A percentile compares a stretch with the other conserved stretches of the same genome.
Evolutionary conservation across 805 yeast genomes (phyloP).

Genomic region (Starmera quercuum): DNA sequence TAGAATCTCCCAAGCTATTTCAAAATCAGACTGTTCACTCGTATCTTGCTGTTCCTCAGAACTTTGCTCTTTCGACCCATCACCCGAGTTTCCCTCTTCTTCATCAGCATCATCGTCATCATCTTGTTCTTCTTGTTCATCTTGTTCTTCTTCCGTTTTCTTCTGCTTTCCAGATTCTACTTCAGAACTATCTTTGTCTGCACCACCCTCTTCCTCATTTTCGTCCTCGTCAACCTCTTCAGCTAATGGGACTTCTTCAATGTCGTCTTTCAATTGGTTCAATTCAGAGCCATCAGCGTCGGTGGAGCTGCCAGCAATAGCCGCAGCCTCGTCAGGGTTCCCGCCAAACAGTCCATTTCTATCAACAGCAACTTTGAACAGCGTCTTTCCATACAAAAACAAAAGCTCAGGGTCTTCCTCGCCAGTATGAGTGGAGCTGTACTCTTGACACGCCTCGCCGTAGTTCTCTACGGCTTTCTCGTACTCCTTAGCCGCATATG

Average conservation of each 20-base stretch:
- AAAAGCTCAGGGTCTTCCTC: conserved; percentile 69
- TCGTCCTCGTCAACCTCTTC: conserved; percentile 22
- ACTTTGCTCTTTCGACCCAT: conserved; percentile 9
- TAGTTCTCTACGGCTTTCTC: conserved; percentile 64
- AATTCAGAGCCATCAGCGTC: conserved; percentile 20
- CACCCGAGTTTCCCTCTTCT: conserved; percentile 17
- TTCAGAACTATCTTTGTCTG: conserved; percentile 16
- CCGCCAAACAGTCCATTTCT: conserved; percentile 74
- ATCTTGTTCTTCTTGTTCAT: conserved; percentile 11
- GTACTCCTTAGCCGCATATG: conserved; percentile 56
- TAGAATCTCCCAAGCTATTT: conserved; percentile 80
- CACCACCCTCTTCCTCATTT: conserved; percentile 15
- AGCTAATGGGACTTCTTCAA: conserved; percentile 29
- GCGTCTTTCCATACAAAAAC: conserved; percentile 69
- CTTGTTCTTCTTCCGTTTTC: conserved; percentile 22
- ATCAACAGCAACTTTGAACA: conserved; percentile 69
- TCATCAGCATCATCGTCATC: conserved; percentile 17
- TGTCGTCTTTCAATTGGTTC: conserved; percentile 19
- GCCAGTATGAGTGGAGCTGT: conserved; percentile 40
- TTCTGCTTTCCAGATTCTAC: conserved; percentile 15
- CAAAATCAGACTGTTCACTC: conserved; percentile 65
- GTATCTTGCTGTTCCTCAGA: conserved; percentile 22
- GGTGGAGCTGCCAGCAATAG: conserved; percentile 17
- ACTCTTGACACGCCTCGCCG: conserved; percentile 64
- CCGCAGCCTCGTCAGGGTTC: conserved; percentile 10